A percentile compares a stretch with the other conserved stretches of the same genome.
Evolutionary conservation across 179 eudicot species (phyloP).

Genomic region (Monotropa hypopitys): DNA sequence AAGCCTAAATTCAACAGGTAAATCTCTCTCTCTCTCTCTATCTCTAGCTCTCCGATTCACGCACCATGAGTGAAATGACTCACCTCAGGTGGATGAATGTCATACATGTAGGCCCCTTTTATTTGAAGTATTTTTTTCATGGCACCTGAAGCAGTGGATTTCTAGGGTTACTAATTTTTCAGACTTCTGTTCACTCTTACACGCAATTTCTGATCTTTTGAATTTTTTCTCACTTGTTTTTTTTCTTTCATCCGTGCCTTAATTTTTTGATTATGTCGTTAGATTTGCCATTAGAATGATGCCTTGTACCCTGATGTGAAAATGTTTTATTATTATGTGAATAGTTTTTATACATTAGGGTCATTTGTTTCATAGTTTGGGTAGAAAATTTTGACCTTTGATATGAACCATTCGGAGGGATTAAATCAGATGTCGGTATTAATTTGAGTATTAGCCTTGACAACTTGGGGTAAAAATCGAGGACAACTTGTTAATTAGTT

Average conservation of each 20-base stretch:
- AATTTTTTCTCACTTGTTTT: neutral
- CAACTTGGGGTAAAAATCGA: neutral
- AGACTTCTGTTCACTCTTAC: neutral
- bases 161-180: no score
- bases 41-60: neutral
- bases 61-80: neutral
- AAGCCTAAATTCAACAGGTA: no score
- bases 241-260: neutral
- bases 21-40: neutral
- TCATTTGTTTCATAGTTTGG: no score
- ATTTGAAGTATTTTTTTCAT: neutral
- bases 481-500: neutral
- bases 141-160: no score
- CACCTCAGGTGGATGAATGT: neutral
- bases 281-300: neutral
- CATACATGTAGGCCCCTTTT: neutral
- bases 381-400: neutral
- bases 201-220: neutral
- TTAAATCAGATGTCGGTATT: neutral
- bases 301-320: neutral
- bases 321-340: neutral
- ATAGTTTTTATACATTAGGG: neutral
- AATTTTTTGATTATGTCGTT: neutral
- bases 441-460: neutral
- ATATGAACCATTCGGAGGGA: neutral